A percentile compares a stretch with the other conserved stretches of the same genome.
Evolutionary conservation across 2,329 filamentous ascomycete species (phyloP).

Genomic region (Ophiosphaerella korrae): DNA sequence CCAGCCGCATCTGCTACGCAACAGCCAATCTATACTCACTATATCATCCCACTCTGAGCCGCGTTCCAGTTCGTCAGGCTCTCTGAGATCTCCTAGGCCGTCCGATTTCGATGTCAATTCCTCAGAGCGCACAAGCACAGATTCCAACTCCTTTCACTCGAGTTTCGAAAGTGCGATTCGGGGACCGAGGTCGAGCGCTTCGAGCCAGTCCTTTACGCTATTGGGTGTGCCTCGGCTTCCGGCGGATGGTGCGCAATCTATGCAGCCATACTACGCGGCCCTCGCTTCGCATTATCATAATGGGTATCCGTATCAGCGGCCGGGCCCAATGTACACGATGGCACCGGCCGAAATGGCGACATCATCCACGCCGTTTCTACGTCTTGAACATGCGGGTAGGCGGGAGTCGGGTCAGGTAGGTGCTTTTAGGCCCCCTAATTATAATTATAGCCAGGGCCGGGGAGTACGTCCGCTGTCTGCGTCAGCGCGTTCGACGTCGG

Average conservation of each 20-base stretch:
- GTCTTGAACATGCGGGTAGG: neutral
- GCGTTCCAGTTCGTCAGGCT: conserved; percentile 9
- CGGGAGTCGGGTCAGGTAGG: neutral
- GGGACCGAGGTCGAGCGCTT: conserved; percentile 18
- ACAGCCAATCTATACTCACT: conserved; percentile 15
- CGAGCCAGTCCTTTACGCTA: conserved; percentile 11
- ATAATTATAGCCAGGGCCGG: neutral
- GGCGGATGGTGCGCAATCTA: neutral
- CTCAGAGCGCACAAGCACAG: conserved; percentile 15
- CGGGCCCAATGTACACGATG: neutral
- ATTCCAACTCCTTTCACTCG: conserved; percentile 16
- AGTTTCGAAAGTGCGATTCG: conserved; percentile 10
- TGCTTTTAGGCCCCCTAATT: neutral
- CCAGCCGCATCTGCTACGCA: conserved; percentile 22
- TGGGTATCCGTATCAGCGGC: conserved; percentile 5
- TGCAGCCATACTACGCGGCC: conserved; percentile 1
- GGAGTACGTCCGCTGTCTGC: neutral
- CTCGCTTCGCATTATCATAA: conserved; percentile 6
- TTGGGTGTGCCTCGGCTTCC: conserved; percentile 13
- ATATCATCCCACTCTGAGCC: conserved; percentile 5
- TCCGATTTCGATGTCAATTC: conserved; percentile 2
- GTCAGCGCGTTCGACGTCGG: neutral
- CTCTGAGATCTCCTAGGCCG: neutral
- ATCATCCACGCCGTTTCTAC: neutral
- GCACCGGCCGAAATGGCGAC: neutral